These are phyloP conservation scores for Plectosphaerella cucumerina DNA, from an alignment of 2,329 filamentous ascomycete species.

Conservation along the genomic window DNA sequence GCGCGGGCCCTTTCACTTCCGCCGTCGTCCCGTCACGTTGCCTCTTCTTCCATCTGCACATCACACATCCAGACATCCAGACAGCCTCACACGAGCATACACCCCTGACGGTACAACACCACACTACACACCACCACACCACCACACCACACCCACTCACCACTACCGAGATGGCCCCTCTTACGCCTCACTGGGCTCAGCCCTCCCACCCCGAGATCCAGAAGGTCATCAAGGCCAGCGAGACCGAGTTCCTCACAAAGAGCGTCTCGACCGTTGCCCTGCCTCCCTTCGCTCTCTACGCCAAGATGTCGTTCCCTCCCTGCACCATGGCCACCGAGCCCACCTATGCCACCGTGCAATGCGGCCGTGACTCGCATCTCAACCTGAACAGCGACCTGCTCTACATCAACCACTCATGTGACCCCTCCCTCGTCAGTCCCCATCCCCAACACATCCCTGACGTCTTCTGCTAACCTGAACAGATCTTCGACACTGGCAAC, in stretches of 20 bases:
- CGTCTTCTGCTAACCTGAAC: constrained; percentile 2
- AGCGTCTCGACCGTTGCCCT: constrained; percentile 52
- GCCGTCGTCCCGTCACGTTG: too few species aligned
- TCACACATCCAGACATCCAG: too few species aligned
- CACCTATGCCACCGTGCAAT: constrained; percentile 63
- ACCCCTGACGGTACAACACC: background rate
- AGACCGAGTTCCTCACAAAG: constrained; percentile 54
- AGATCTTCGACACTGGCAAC: constrained; percentile 59
- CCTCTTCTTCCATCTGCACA: too few species aligned
- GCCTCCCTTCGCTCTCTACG: constrained; percentile 60
- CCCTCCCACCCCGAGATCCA: constrained; percentile 58
- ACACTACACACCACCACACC: background rate
- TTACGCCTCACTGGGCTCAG: constrained; percentile 55
- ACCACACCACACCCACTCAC: constrained; percentile 9
- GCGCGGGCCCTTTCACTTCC: too few species aligned
- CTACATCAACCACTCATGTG: constrained; percentile 66
- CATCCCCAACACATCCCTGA: background rate
- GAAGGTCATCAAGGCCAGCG: constrained; percentile 47
- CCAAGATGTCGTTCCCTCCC: constrained; percentile 62
- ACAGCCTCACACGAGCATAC: background rate
- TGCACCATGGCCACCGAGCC: constrained; percentile 50
- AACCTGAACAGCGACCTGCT: constrained; percentile 62
- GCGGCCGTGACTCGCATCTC: constrained; percentile 50
- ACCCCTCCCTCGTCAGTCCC: constrained; percentile 56
- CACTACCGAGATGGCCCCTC: constrained; percentile 41